phyloP scores from a whole-genome alignment of 208 protist genomes.

The Trypanosoma platydactyli region DNA sequence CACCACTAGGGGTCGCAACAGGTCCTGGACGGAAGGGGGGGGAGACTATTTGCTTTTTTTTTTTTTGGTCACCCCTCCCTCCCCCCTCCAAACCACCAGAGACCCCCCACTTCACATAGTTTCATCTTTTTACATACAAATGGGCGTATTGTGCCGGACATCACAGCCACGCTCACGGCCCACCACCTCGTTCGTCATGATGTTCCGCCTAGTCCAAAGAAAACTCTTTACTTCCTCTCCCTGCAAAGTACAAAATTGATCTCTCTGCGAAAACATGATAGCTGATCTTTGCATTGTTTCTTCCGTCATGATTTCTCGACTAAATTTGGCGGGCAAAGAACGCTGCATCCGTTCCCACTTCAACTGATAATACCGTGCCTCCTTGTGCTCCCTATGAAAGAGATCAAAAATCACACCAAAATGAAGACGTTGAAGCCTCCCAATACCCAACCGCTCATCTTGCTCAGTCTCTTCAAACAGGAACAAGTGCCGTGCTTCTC shows the following conservation, averaged over 20 bases:
- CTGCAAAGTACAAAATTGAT: constrained; percentile 29
- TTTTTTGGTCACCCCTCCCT: too few species aligned
- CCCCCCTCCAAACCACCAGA: too few species aligned
- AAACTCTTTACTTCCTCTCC: constrained; percentile 36
- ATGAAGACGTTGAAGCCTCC: constrained; percentile 39
- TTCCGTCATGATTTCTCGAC: constrained; percentile 20
- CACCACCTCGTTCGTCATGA: constrained; percentile 22
- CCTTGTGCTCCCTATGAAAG: constrained; percentile 26
- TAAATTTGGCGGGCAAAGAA: constrained; percentile 20
- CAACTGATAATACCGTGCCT: constrained; percentile 34
- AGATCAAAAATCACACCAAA: constrained; percentile 24
- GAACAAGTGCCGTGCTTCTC: constrained; percentile 32
- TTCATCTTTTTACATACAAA: constrained; percentile 12
- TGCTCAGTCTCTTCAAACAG: constrained; percentile 37
- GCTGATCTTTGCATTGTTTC: constrained; percentile 30
- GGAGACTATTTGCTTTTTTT: too few species aligned
- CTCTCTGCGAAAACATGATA: constrained; percentile 37
- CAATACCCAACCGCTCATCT: constrained; percentile 44
- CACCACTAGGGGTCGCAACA: too few species aligned
- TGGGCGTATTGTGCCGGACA: background rate
- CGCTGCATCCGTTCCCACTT: constrained; percentile 33
- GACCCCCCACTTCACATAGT: too few species aligned
- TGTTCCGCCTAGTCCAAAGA: constrained; percentile 24
- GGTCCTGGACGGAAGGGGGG: too few species aligned
- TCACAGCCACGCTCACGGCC: constrained; percentile 10